Conservation (phyloP, 78 protist genomes). For the Dictyostelium capitatum region DNA sequence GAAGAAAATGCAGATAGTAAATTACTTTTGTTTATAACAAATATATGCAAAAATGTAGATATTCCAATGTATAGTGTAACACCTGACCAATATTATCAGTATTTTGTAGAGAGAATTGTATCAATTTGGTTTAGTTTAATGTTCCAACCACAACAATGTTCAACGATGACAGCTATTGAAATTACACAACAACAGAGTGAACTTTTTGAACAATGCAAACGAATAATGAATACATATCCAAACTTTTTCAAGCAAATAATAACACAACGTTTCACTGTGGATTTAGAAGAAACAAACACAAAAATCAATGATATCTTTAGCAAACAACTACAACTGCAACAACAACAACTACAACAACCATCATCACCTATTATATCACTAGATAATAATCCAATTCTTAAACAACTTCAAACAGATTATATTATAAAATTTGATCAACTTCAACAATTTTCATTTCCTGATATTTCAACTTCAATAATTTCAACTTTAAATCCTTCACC, state of each 20-base stretch:
- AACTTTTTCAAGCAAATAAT: background rate
- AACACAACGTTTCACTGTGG: background rate
- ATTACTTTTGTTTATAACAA: background rate
- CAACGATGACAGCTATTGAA: background rate
- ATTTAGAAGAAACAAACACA: background rate
- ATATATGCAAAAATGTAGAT: background rate
- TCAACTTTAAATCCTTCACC: constrained; percentile 16
- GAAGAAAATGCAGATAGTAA: background rate
- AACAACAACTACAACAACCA: no score
- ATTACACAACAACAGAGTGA: background rate
- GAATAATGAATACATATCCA: background rate
- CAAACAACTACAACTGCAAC: background rate
- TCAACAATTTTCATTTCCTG: constrained; percentile 7
- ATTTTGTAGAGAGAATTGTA: background rate
- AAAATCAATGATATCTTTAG: background rate
- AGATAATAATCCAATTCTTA: background rate
- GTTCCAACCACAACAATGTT: background rate
- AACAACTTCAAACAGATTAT: constrained; percentile 2
- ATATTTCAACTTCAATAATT: background rate
- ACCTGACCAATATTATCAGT: background rate
- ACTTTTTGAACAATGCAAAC: background rate
- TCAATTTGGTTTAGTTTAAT: background rate
- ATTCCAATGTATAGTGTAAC: background rate
- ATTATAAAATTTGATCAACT: background rate
- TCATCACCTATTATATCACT: no score